Base-by-base conservation (phyloP, 2,329 filamentous ascomycete genomes). In the Ambrosiella xylebori region DNA sequence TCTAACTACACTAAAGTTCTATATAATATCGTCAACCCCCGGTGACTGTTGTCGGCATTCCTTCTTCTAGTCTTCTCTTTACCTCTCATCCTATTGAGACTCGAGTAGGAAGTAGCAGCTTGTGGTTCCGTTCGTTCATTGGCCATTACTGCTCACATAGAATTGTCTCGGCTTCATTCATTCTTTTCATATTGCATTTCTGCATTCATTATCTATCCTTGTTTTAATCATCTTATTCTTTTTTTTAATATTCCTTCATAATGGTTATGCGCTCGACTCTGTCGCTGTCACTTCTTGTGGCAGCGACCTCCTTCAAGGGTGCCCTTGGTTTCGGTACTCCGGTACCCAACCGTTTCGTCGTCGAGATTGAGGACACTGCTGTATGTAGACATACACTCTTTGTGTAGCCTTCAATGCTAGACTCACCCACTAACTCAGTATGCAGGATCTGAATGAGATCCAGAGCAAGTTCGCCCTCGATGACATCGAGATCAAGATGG, bases 341-440 rank as follows among this genome's bases (percentile, higher is more conserved):
- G 45, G 63, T 79, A 11, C 68, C 72, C 0, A 75, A 76, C 17
- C 73, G 72, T 27, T 79, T 74, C 66, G 75, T 79, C 61, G 70
- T 79, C 59, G 76, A 79, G 62, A 75, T 78, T 56, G 72, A 77
- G 51, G 72, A 76, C 17, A 69, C 70, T 7, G 67, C 74, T 63
- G 76, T 78, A 66, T 63, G 70, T 44, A 9, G 41, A 19, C 36
- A 17, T 27, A 27, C 27, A 27, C 27, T 27, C 2, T 27, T 52
- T 1, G 36, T 50, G 17, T 19, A 2, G 19, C 9, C 12, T 15
- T 50, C 51, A 49, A 13, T 9, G 1, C 19, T 37, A 35, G 50
- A 52, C 5, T 9, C 37, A n/a, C 15, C n/a, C 15, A 53, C 40
- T 52, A 56, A 52, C 11, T n/a, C 8, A 9, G 17, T n/a, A 35